Evolutionary conservation across 1,284 basidiomycete species (phyloP), one percentile per base, ranked within the genome.

Genomic region (Cryptococcus sp.): DNA sequence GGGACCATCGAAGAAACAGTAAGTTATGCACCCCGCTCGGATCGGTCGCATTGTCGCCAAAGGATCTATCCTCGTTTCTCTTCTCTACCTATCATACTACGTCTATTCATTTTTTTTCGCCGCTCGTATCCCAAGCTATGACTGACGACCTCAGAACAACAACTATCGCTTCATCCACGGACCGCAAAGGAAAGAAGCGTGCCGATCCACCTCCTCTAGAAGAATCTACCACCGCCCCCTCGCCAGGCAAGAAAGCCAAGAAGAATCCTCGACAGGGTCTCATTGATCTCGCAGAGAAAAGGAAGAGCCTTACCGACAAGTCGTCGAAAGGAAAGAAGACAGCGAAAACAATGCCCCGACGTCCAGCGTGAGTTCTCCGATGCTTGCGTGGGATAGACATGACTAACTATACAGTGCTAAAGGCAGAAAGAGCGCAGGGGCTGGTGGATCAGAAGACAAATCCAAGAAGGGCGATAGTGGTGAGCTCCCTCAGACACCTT

Each of bases 101-200:
- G 10, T 34, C 16, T 16, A 9, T 34, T 34, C 32, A 34, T 34
- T 16, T 34, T 34, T 9, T 34, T 16, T 16, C 32, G 16, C 32
- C 32, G 10, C 16, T 34, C 16, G 32, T 9, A 9, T 34, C 32
- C 32, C 32, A 16, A n/a, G n/a, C n/a, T n/a, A n/a, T n/a, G n/a
- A n/a, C n/a, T n/a, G n/a, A n/a, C n/a, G n/a, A n/a, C n/a, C n/a
- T n/a, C n/a, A n/a, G n/a, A n/a, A n/a, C n/a, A n/a, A n/a, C n/a
- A n/a, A n/a, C n/a, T n/a, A n/a, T n/a, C n/a, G n/a, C 32, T 34
- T 34, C 32, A 9, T 34, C 32, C 32, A 34, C 32, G 10, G 70
- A 73, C 51, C 62, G 60, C 45, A 71, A 73, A 54, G 72, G 70
- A 46, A 73, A 73, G 57, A 71, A 69, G 44, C 60, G 64, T 42